phyloP scores from a whole-genome alignment of 164 flowering plant genomes.

The Paratinospora sagittata region DNA sequence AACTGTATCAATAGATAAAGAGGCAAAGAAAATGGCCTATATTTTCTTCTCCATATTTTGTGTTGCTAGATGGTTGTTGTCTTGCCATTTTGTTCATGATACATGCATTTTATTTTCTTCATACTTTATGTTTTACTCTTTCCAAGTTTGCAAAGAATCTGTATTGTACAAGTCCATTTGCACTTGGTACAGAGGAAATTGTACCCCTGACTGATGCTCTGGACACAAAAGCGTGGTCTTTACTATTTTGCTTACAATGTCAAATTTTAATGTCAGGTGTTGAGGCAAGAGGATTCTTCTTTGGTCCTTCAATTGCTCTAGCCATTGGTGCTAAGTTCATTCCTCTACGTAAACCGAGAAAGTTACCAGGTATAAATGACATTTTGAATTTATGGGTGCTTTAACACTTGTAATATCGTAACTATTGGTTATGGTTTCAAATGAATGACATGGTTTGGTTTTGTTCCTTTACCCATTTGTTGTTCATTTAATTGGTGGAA shows the following conservation, averaged over 20 bases:
- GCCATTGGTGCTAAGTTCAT: conserved; percentile 95
- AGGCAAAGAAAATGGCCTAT: neutral
- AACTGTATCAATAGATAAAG: neutral
- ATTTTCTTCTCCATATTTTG: neutral
- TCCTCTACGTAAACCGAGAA: conserved; percentile 77
- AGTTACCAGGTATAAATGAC: conserved; percentile 67
- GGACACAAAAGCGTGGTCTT: neutral
- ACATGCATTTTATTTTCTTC: neutral
- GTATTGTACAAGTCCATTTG: neutral
- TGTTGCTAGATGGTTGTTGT: neutral
- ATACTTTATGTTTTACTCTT: neutral
- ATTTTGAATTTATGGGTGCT: neutral
- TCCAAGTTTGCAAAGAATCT: neutral
- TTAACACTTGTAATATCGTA: neutral
- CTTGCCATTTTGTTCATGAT: neutral
- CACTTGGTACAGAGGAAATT: neutral
- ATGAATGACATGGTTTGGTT: neutral
- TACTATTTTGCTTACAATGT: neutral
- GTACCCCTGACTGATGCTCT: neutral
- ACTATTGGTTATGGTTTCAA: neutral
- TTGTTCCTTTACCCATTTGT: neutral
- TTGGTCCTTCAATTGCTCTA: conserved; percentile 88
- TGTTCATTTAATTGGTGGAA: too few species aligned
- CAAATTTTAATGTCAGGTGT: conserved; percentile 42
- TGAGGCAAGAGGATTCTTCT: conserved; percentile 97